Base-by-base conservation (phyloP, 441 rosid genomes). In the Pelargonium myrrhifolium region DNA sequence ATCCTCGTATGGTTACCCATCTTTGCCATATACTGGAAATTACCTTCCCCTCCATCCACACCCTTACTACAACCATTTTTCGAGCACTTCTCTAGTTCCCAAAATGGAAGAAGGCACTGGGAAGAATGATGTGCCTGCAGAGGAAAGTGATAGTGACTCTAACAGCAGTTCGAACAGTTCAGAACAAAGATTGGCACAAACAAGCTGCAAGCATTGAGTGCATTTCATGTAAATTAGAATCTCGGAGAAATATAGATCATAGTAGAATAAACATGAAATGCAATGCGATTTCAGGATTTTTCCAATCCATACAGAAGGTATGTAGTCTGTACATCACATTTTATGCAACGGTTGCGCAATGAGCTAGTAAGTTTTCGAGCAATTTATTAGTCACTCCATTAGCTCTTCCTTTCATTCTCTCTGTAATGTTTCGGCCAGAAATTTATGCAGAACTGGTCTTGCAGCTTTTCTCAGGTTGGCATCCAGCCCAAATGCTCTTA, bases 141-240 rank as follows among this genome's bases (percentile, higher is more conserved):
- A 59, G 43, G 80, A 72, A 68, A 62, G 71, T 68, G 79, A 77
- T 59, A 62, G 68, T 42, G 74, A 67, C 64, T 78, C 85, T n/a
- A 80, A 69, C 62, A 74, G 85, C 73, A 80, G 78, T 76, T 78
- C 85, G 35, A 77, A 80, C 70, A 77, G 76, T 65, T 71, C 72
- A 67, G 76, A 81, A 61, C 79, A 69, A 47, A 75, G 78, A 71
- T 61, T 65, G 61, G 67, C 69, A 66, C 45, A 56, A 56, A 62
- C 65, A 42, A 71, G 67, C 72, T 43, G 70, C 73, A 68, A 73
- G 21, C 53, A 53, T 59, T 42, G 69, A 47, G 73, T 17, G 40
- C 28, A 17, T 61, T 53, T 22, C 11, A 59, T 64, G 71, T 76
- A 69, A 49, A 58, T 58, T 66, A 64, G 51, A 15, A 7, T 67